A percentile compares a stretch with the other conserved stretches of the same genome.
Evolutionary conservation across 352 stramenopile species (phyloP).

Genomic region (Globisporangium yorkense): DNA sequence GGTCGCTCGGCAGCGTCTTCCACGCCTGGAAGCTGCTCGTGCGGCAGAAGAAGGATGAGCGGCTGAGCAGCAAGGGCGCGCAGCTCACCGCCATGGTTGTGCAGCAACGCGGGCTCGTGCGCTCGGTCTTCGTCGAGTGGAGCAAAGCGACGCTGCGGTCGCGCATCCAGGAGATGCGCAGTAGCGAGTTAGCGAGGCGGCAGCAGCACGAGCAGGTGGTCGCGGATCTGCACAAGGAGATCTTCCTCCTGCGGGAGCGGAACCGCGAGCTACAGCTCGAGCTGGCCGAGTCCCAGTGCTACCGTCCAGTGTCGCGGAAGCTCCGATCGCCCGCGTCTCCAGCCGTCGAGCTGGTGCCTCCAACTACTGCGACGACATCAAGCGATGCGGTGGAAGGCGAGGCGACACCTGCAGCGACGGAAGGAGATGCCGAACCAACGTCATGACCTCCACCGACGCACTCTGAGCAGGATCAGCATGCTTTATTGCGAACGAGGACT

Average conservation of each 20-base stretch:
- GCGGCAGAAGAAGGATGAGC: conserved; percentile 26
- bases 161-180: conserved; percentile 23
- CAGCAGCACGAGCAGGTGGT: conserved; percentile 28
- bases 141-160: conserved; percentile 22
- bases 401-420: too few species aligned
- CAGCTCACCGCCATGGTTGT: conserved; percentile 50
- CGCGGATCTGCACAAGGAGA: conserved; percentile 26
- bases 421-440: too few species aligned
- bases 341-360: not conserved
- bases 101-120: conserved; percentile 38
- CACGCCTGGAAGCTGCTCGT: conserved; percentile 45
- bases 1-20: conserved; percentile 43
- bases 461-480: not conserved
- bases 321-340: not conserved
- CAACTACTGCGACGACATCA: not conserved
- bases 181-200: conserved; percentile 13
- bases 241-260: conserved; percentile 31
- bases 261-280: conserved; percentile 20
- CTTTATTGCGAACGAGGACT: not conserved
- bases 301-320: conserved; percentile 2
- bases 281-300: not conserved
- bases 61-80: conserved; percentile 38
- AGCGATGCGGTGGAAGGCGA: not conserved
- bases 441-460: not conserved
- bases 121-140: conserved; percentile 49